Conservation (phyloP, 164 flowering plant genomes). For the Aristolochia contorta region DNA sequence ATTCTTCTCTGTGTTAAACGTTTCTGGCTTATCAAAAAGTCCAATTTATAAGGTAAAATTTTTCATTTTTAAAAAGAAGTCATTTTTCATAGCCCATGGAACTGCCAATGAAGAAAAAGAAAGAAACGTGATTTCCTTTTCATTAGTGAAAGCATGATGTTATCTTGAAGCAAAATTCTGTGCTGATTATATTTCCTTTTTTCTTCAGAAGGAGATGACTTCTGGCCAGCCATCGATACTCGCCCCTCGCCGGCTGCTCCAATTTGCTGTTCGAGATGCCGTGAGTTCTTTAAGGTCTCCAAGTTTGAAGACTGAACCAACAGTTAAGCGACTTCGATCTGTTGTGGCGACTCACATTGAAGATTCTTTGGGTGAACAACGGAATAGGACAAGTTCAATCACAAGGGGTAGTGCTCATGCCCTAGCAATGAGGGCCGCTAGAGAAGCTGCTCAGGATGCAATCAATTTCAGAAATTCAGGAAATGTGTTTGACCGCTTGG, state of each 20-base stretch:
- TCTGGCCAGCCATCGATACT: constrained; percentile 23
- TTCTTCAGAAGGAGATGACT: constrained; percentile 39
- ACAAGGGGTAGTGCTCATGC: constrained; percentile 48
- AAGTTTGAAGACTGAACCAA: constrained; percentile 29
- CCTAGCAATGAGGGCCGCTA: constrained; percentile 73
- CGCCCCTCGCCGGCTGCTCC: constrained; percentile 79
- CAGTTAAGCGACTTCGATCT: constrained; percentile 71
- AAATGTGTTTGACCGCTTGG: constrained; percentile 81
- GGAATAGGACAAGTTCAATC: constrained; percentile 35
- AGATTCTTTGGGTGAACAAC: constrained; percentile 15
- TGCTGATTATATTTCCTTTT: constrained; percentile 7
- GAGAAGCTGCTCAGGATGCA: constrained; percentile 86
- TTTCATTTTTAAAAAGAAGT: too few species aligned
- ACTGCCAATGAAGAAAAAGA: too few species aligned
- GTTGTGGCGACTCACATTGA: constrained; percentile 41
- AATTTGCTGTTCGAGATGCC: constrained; percentile 93
- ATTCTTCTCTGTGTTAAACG: too few species aligned
- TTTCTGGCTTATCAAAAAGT: too few species aligned
- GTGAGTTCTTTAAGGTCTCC: constrained; percentile 48
- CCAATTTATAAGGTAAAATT: too few species aligned
- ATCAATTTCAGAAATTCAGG: constrained; percentile 31
- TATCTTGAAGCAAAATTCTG: too few species aligned
- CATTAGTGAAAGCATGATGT: too few species aligned
- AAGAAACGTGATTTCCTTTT: too few species aligned
- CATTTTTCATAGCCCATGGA: too few species aligned